These are phyloP conservation scores for Chaetoscypha palmicola DNA, from an alignment of 2,329 filamentous ascomycete species.

Conservation along the genomic window DNA sequence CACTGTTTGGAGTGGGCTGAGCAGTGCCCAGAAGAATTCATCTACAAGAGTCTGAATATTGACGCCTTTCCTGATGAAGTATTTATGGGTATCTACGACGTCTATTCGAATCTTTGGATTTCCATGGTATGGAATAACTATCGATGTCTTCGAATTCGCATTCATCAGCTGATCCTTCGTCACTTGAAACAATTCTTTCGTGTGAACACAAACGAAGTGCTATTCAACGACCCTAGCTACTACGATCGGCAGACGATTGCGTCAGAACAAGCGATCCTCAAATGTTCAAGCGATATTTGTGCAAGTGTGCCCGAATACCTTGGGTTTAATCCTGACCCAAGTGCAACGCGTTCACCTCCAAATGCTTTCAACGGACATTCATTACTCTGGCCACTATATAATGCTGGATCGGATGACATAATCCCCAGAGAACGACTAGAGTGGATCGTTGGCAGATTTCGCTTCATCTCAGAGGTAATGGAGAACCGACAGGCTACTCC, in stretches of 20 bases:
- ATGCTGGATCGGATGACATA: slow-evolving; percentile 17
- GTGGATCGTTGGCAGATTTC: slow-evolving; percentile 23
- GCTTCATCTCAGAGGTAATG: slow-evolving; percentile 23
- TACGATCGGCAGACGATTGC: slow-evolving; percentile 15
- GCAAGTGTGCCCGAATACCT: slow-evolving; percentile 23
- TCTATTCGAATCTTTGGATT: slow-evolving; percentile 21
- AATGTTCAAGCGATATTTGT: slow-evolving; percentile 24
- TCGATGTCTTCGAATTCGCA: slow-evolving; percentile 20
- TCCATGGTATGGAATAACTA: slow-evolving; percentile 27
- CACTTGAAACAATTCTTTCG: slow-evolving; percentile 19
- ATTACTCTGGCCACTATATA: slow-evolving; percentile 25
- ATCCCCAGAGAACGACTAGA: slow-evolving; percentile 21
- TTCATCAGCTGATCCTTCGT: slow-evolving; percentile 23
- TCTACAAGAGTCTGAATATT: slow-evolving; percentile 18
- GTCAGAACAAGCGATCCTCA: slow-evolving; percentile 14
- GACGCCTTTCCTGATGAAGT: slow-evolving; percentile 15
- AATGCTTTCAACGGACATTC: slow-evolving; percentile 21
- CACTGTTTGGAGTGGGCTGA: slow-evolving; percentile 17
- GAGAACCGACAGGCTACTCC: slow-evolving; percentile 23
- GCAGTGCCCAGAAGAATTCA: slow-evolving; percentile 11
- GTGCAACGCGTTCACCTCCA: slow-evolving; percentile 5
- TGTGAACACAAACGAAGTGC: slow-evolving; percentile 2
- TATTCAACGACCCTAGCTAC: slow-evolving; percentile 8
- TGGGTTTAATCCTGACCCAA: slow-evolving; percentile 9
- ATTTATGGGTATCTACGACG: slow-evolving; percentile 25